Conservation (phyloP, 257 asterid genomes). For the Scutellaria baicalensis region DNA sequence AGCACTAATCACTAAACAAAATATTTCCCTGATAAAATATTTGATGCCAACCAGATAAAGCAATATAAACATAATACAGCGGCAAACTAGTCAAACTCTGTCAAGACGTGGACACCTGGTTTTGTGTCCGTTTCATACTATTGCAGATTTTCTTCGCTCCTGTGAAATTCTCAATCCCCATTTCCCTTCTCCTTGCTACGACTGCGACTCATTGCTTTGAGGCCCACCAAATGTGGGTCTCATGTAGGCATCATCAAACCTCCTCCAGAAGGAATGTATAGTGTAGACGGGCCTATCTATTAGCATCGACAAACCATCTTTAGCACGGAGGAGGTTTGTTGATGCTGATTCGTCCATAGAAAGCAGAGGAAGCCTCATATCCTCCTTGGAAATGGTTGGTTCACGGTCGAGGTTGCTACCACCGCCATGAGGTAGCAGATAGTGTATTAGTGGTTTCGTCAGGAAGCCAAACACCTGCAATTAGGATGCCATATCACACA, state of each 20-base stretch:
- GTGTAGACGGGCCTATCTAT: constrained; percentile 80
- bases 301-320: constrained; percentile 66
- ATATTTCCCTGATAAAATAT: no score
- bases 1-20: no score
- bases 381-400: constrained; percentile 55
- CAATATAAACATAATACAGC: no score
- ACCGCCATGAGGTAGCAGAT: constrained; percentile 47
- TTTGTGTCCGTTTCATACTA: no score
- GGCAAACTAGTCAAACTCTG: no score
- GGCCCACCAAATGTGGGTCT: constrained; percentile 84
- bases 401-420: constrained; percentile 42
- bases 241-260: constrained; percentile 82
- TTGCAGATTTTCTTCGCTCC: no score
- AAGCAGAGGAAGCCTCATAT: constrained; percentile 70
- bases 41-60: no score
- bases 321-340: constrained; percentile 52
- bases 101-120: no score
- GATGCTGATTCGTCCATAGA: constrained; percentile 83
- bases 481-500: neutral
- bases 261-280: constrained; percentile 76
- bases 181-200: neutral
- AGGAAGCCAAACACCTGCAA: constrained; percentile 80
- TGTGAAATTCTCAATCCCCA: neutral
- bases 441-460: constrained; percentile 64
- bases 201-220: neutral